Percentiles rank a stretch among this genome's conserved stretches.
Evolutionary conservation across 140 eudicot genomes (phyloP).

Genomic region (Flaveria floridana): DNA sequence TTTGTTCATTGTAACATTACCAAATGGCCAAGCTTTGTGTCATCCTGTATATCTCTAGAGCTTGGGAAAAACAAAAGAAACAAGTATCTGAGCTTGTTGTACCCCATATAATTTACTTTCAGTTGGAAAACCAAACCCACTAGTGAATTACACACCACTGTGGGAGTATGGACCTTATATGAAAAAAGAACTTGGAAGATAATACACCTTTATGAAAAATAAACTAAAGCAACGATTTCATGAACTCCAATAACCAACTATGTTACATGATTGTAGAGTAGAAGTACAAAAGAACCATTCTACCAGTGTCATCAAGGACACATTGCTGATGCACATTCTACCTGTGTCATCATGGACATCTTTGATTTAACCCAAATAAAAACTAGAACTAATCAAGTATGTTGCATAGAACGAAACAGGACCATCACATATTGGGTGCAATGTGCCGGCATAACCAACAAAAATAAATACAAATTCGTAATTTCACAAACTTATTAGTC

Average conservation of each 20-base stretch:
- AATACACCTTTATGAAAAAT: neutral
- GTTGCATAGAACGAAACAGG: neutral
- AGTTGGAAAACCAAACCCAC: neutral
- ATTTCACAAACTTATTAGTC: constrained; percentile 9
- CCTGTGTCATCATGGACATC: neutral
- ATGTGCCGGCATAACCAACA: neutral
- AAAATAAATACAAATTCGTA: neutral
- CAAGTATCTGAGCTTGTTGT: neutral
- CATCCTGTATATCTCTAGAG: neutral
- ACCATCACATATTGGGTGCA: neutral
- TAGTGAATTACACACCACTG: neutral
- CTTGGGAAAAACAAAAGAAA: neutral
- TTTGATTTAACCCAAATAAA: neutral
- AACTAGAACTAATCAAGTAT: neutral
- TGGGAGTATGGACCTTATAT: neutral
- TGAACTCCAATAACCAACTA: neutral
- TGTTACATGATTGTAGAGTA: neutral
- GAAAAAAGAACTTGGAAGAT: neutral
- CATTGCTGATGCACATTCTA: neutral
- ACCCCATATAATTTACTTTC: neutral
- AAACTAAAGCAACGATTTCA: neutral
- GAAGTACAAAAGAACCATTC: constrained; percentile 1
- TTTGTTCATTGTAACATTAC: constrained; percentile 14
- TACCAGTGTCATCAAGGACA: neutral
- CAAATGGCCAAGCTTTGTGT: constrained; percentile 1